These are phyloP conservation scores for Manihot esculenta DNA, from an alignment of 441 rosid genomes.

Conservation along the genomic window DNA sequence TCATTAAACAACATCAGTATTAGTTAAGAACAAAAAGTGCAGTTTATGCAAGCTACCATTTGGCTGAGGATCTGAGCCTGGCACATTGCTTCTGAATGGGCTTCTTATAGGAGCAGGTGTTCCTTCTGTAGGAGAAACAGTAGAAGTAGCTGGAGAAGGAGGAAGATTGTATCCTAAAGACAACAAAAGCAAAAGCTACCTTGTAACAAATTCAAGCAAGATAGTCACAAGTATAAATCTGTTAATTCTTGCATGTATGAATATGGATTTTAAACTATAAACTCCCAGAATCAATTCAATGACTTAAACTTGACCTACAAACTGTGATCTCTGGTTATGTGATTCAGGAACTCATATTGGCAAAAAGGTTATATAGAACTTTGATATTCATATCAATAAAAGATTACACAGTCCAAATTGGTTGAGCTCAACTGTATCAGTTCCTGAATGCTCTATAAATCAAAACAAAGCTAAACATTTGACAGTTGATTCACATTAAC, in stretches of 20 bases:
- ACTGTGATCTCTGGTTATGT: slow-evolving; percentile 11
- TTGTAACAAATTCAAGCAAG: slow-evolving; percentile 1
- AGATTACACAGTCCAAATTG: slow-evolving; percentile 21
- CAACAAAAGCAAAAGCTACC: slow-evolving; percentile 11
- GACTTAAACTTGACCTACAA: neutral
- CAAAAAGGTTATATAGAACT: neutral
- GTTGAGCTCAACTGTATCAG: slow-evolving; percentile 17
- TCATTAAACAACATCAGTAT: slow-evolving; percentile 16
- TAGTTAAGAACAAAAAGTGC: slow-evolving; percentile 12
- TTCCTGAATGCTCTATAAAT: neutral
- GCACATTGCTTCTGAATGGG: slow-evolving; percentile 19
- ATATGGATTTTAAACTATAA: neutral
- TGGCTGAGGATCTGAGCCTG: slow-evolving; percentile 34
- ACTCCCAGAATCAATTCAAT: neutral
- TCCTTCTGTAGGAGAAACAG: slow-evolving; percentile 37
- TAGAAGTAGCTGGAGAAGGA: slow-evolving; percentile 37
- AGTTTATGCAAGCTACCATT: slow-evolving; percentile 38
- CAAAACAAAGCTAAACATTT: no score
- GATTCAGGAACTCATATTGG: neutral
- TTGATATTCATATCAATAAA: slow-evolving; percentile 23
- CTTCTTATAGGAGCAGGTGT: slow-evolving; percentile 23
- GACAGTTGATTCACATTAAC: slow-evolving; percentile 23
- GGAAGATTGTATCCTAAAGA: slow-evolving; percentile 32
- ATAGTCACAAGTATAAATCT: neutral
- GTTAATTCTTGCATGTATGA: slow-evolving; percentile 1